Base-by-base conservation (phyloP, 176 grass and related monocot species). In the Pontederia crassipes region DNA sequence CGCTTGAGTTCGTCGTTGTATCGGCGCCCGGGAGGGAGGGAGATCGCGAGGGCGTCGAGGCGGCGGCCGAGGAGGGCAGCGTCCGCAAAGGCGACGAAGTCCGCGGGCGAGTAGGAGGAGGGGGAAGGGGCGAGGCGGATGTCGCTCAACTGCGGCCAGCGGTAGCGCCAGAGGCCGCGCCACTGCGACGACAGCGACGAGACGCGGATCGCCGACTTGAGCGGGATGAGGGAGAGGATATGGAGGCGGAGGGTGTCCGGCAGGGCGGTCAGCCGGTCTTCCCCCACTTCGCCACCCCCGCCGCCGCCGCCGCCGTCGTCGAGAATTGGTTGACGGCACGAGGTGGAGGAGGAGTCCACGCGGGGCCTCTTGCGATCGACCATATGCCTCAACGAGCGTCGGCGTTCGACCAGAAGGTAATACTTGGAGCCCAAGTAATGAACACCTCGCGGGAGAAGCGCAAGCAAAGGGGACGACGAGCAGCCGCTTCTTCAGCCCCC, bases 11-110 rank as follows among this genome's bases (percentile, higher is more conserved):
- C 85, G n/a, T 63, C 57, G 66, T 73, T 67, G 47, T 49, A 45
- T 16, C 63, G 74, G 77, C 80, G 77, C 0, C 77, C 79, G 4
- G 62, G 58, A 18, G 82, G 76, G 49, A 95, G 80, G 11, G 74
- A 1, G 50, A 89, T 70, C 2, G 66, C 52, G 59, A 89, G 67
- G 35, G 64, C 46, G 59, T 95, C 89, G 2, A 83, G 49, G 18
- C 81, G 78, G 52, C 64, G 29, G 13, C 68, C 62, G 68, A 75
- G 59, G 46, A 64, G 45, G 61, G 3, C 15, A 2, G 45, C 10
- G 17, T 49, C 61, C 16, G 48, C 61, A 46, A 45, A 10, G 0
- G 45, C 46, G 46, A 49, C 40, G 16, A 64, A 64, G 61, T 64
- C 66, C 29, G 61, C 32, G 16, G 1, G 0, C 1, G 66, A 27